Evolutionary conservation across 2,329 filamentous ascomycete species (phyloP), one percentile per base, ranked within the genome.

Genomic region (Paraphaeosphaeria sporulosa): DNA sequence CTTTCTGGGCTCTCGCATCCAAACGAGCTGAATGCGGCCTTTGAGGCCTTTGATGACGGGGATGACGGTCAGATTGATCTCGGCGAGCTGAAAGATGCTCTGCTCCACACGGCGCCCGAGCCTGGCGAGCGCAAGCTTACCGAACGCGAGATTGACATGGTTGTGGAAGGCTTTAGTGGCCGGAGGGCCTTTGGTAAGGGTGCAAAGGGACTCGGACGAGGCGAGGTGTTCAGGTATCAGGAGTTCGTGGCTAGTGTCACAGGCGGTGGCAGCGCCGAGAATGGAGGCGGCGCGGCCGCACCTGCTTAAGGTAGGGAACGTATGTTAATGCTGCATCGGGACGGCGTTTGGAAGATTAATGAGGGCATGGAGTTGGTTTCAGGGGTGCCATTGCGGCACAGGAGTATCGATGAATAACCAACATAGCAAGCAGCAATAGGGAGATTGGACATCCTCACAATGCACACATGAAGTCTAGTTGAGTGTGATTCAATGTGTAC

Each of bases 1-100:
- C 83, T 98, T 3, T 87, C 88, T 1, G 86, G 89, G 0, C 83
- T 98, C 19, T 96, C 92, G 0, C 89, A 91, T 0, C 87, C 88
- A 23, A 85, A 88, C 17, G 95, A 99, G 74, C 85, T 99, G 10
- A 82, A 93, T 21, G 94, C 93, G 1, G 95, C 95, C 0, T 94
- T 99, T 68, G 93, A 93, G 2, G 95, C 95, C 0, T 98, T 98
- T 74, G 95, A 99, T 73, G 92, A 96, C 63, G 93, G 96, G 64
- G 95, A 99, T 75, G 95, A 91, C 70, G 95, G 95, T 3, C 93
- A 97, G 78, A 88, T 98, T 42, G 93, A 98, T 73, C 81, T 96
- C 21, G 85, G 82, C 0, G 93, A 97, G 77, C 80, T 99, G 63
- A 88, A 91, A 48, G 92, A 95, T 68, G 93, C 94, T 0, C 78